Base-by-base conservation (phyloP, 495 filamentous ascomycete genomes). In the Neurospora cerealis region DNA sequence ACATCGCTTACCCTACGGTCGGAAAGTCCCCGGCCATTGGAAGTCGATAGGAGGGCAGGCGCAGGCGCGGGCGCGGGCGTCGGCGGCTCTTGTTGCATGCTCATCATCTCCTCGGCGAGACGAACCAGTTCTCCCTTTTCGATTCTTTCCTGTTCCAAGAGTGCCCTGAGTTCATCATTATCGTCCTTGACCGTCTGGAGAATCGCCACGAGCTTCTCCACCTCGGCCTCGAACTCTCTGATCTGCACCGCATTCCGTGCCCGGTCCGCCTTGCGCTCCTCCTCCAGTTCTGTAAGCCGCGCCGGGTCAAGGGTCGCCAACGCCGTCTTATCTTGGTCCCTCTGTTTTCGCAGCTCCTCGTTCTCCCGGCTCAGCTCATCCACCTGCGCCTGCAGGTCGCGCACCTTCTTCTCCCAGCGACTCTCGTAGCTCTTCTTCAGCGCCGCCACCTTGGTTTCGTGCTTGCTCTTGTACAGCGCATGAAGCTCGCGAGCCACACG, bases 81-180 rank as follows among this genome's bases (percentile, higher is more conserved):
- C 13, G 42, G 74, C 41, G 71, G 46, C 7, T 71, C 44, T 72
- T 79, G 75, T 69, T 82, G 85, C 81, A 90, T 86, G 19, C 83
- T 77, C 90, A 90, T 92, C 90, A 98, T 88, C 81, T 98, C 94
- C 78, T 98, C 96, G 1, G 96, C 94, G 1, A 94, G 90, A 69
- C 89, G 88, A n/a, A 99, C 94, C 62, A 99, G 85, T 77, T 97
- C 94, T 42, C 94, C 94, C 82, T 97, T 99, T 83, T 99, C 96
- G 28, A 92, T 87, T 4, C 95, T 87, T 82, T 98, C 96, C 39
- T 87, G 85, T 79, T 96, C 90, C 21, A 94, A 82, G 38, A 93
- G 86, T 28, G 82, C 78, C 28, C 89, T 83, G 7, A 97, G 83
- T 15, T 88, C 86, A 9, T 87, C 86, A 72, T 93, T 91, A 70